Base-by-base conservation (phyloP, 1,284 basidiomycete genomes). In the Naganishia sp. region DNA sequence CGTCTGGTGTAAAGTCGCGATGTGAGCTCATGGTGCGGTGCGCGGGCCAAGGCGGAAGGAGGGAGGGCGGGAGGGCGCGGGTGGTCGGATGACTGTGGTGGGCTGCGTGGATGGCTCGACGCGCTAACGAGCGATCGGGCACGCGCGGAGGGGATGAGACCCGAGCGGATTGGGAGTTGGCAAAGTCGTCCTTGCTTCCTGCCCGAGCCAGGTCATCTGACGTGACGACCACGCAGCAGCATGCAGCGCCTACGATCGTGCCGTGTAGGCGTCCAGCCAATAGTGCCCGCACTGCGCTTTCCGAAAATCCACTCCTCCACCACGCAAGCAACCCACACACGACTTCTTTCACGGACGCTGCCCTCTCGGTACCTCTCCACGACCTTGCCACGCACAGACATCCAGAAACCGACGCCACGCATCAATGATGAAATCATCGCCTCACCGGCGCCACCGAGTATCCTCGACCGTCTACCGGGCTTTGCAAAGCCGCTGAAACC, bases 401-500 rank as follows among this genome's bases (percentile, higher is more conserved):
- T 57, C 6, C 23, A 23, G 45, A 61, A 42, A n/a, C 4, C 15
- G 18, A 1, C 39, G 13, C 23, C 48, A 18, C 15, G 36, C 46
- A 39, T 52, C n/a, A 28, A 49, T 13, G 42, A 61, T 6, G 59
- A 61, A 16, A 52, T 61, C 23, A 42, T 61, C n/a, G 16, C 23
- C 23, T 15, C 59, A 44, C 45, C 56, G 9, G 15, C 48, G 42
- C 43, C 48, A 7, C 13, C 59, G 28, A 61, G 48, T 21, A 43
- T 61, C 42, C 48, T 61, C 3, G 59, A 61, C 23, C 59, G 59
- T 18, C 18, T 61, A 16, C 59, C 59, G 28, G 15, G 48, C 13
- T 61, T 61, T 25, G 59, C 59, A 10, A 52, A 57, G 23, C 54
- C 57, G 0, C 46, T 68, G 4, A 76, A 74, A 66, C 94, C 95